Base-by-base conservation (phyloP, 495 filamentous ascomycete species). In the Penicillium coffeae region DNA sequence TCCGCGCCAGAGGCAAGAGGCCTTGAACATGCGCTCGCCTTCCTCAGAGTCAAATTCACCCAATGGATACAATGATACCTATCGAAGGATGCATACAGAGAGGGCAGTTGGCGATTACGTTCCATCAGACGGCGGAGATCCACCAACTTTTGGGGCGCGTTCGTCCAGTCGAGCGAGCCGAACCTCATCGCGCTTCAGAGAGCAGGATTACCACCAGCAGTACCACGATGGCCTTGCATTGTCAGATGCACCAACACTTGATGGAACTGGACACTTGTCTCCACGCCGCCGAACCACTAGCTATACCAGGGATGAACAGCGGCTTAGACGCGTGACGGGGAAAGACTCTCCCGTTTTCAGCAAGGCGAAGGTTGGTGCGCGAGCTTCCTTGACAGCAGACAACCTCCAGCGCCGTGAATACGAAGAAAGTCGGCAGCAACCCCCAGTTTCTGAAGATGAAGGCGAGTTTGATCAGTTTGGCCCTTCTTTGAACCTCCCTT, bases 401-500 rank as follows among this genome's bases (percentile, higher is more conserved):
- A 71, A 76, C 47, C 48, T 79, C 40, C 71, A 72, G 43, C 60
- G 72, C 47, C 74, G 75, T n/a, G 66, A 73, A 13, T 63, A 63
- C 45, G 68, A 66, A 34, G 44, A 52, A 18, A 12, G 10, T 30
- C 25, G 25, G 1, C 7, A 38, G 13, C 51, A 60, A 0, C 48
- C 42, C 0, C 19, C 36, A 32, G 12, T 38, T 12, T 37, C 43
- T 3, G 57, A 60, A 22, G 47, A 56, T 45, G 55, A 56, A 13
- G 43, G 42, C 2, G 53, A 56, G 3, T 65, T 64, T 38, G 73
- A 78, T 36, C 77, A 56, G 3, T 65, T 64, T 38, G 73, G 79
- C 36, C 77, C 78, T 20, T 71, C 76, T 2, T 45, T 84, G 30
- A 79, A 80, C 30, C 47, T 79, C 21, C 84, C 84, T 22, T 59